Conservation (phyloP, 257 asterid species). For the Fraxinus excelsior region DNA sequence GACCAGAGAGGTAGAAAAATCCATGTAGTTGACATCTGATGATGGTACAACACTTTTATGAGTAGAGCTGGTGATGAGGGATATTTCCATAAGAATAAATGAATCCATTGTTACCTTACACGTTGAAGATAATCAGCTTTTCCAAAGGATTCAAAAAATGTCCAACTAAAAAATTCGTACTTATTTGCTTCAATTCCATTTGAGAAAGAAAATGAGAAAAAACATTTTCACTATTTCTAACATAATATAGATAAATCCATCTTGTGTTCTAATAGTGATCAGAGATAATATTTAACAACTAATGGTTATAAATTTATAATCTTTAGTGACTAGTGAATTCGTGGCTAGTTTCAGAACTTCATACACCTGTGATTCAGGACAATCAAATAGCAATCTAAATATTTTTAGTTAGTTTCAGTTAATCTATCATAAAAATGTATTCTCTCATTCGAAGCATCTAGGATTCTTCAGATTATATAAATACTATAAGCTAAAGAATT, state of each 20-base stretch:
- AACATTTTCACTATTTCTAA: not conserved
- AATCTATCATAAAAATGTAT: not conserved
- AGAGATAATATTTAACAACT: not conserved
- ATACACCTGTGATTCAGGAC: not conserved
- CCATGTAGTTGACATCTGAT: too few relatives aligned
- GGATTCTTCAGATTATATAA: too few relatives aligned
- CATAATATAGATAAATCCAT: too few relatives aligned
- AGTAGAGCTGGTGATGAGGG: too few relatives aligned
- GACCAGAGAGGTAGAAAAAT: too few relatives aligned
- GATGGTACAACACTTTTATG: too few relatives aligned
- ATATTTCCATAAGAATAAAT: too few relatives aligned
- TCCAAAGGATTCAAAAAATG: not conserved
- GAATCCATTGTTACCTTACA: not conserved
- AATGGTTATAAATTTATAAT: not conserved
- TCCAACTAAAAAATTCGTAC: not conserved
- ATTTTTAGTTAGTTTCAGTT: not conserved
- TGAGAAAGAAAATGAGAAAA: not conserved
- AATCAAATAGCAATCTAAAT: not conserved
- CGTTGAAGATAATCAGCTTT: not conserved
- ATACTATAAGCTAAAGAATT: not conserved
- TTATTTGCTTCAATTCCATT: not conserved
- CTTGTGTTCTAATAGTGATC: not conserved
- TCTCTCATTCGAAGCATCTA: not conserved
- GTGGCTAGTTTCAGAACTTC: not conserved
- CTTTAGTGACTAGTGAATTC: not conserved